Evolutionary conservation across 163 green algal species (phyloP).

Genomic region (Scenedesmus sp.): DNA sequence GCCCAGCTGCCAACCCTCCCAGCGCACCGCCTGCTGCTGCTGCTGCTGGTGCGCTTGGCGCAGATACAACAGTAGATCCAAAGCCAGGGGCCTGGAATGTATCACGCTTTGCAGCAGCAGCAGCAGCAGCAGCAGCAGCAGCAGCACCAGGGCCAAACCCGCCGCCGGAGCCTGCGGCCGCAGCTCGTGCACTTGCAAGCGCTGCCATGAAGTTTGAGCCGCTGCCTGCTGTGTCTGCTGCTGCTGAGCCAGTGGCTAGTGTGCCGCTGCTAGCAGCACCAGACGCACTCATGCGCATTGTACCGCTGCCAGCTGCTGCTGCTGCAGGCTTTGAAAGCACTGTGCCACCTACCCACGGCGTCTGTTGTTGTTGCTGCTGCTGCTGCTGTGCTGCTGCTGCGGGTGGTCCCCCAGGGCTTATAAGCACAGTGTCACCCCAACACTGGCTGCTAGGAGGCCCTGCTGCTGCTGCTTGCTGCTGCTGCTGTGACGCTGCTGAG

Average conservation of each 20-base stretch:
- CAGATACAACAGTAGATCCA: background rate
- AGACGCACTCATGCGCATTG: background rate
- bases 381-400: background rate
- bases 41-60: background rate
- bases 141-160: background rate
- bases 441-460: background rate
- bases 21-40: constrained; percentile 3
- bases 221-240: background rate
- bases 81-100: background rate
- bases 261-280: background rate
- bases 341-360: background rate
- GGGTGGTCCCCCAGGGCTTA: background rate
- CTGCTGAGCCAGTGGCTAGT: background rate
- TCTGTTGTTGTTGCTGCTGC: constrained; percentile 24
- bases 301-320: background rate
- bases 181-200: constrained; percentile 32
- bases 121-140: constrained; percentile 9
- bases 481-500: constrained; percentile 7
- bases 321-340: background rate
- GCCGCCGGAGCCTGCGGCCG: background rate
- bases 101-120: background rate
- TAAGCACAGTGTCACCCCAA: constrained; percentile 34
- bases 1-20: constrained; percentile 1
- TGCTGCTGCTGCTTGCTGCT: constrained; percentile 38
- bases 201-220: constrained; percentile 46